A percentile compares a stretch with the other conserved stretches of the same genome.
Conservation (phyloP, 2,329 filamentous ascomycete species). For the Ascochyta fabae region DNA sequence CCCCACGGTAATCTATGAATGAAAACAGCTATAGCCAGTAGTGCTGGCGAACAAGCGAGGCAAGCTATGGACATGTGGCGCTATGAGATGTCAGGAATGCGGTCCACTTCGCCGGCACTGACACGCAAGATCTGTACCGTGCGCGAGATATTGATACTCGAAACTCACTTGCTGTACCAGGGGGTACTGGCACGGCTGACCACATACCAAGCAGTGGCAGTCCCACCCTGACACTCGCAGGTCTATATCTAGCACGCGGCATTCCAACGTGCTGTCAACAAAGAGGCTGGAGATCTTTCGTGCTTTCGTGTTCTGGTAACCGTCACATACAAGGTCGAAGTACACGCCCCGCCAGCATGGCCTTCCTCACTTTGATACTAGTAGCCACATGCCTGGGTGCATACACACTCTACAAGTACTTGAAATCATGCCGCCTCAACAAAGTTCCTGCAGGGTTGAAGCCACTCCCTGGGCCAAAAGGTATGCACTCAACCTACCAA, state of each 20-base stretch:
- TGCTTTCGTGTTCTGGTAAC: conserved; percentile 8
- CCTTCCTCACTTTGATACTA: conserved; percentile 36
- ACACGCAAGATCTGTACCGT: conserved; percentile 27
- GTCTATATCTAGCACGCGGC: conserved; percentile 40
- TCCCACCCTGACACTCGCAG: conserved; percentile 24
- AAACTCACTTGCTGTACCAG: conserved; percentile 24
- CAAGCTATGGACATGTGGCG: conserved; percentile 2
- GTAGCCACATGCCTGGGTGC: conserved; percentile 30
- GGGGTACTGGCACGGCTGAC: conserved; percentile 22
- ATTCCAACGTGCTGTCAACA: conserved; percentile 16
- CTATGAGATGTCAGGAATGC: conserved; percentile 18
- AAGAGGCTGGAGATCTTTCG: conserved; percentile 19
- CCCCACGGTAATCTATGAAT: neutral
- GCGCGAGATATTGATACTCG: conserved; percentile 31
- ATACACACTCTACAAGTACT: conserved; percentile 41
- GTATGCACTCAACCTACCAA: conserved; percentile 29
- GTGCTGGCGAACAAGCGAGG: neutral
- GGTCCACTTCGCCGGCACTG: conserved; percentile 25
- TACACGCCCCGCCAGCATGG: conserved; percentile 36
- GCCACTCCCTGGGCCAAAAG: conserved; percentile 50
- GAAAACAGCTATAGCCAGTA: neutral
- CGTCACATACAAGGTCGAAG: conserved; percentile 12
- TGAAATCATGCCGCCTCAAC: conserved; percentile 33
- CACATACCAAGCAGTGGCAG: conserved; percentile 22
- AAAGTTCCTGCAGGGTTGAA: conserved; percentile 46